These are phyloP conservation scores for Angomonas deanei DNA, from an alignment of 208 protist species.

Conservation along the genomic window DNA sequence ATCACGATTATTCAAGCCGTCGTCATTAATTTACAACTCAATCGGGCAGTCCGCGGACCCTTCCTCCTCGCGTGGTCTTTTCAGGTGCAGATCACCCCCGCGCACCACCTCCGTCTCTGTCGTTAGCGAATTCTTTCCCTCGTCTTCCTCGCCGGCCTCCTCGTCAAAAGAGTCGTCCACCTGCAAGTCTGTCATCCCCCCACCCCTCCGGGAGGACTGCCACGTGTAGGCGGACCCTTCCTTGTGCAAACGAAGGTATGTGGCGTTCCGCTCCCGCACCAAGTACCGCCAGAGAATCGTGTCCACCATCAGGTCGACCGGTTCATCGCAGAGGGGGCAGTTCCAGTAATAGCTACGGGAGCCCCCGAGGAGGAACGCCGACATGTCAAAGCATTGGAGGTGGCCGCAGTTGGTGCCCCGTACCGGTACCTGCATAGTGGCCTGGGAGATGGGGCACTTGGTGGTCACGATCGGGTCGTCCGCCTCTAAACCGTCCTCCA, in stretches of 20 bases:
- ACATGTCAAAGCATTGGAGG: constrained; percentile 77
- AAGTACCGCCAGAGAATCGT: constrained; percentile 64
- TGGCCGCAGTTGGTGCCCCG: constrained; percentile 59
- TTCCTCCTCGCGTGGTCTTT: neutral
- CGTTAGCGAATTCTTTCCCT: too few species aligned
- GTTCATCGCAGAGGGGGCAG: constrained; percentile 71
- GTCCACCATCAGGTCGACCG: constrained; percentile 63
- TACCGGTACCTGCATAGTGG: constrained; percentile 57
- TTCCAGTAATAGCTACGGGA: constrained; percentile 80
- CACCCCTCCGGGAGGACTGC: constrained; percentile 21
- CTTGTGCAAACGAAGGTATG: constrained; percentile 23
- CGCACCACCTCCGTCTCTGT: neutral
- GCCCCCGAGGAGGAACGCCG: constrained; percentile 53
- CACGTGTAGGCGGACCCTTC: constrained; percentile 17
- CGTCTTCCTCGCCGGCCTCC: neutral
- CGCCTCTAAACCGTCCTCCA: constrained; percentile 51
- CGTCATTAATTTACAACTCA: constrained; percentile 68
- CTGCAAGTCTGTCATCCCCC: constrained; percentile 18
- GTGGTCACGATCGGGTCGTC: constrained; percentile 68
- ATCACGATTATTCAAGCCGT: too few species aligned
- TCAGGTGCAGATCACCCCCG: neutral
- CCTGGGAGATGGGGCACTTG: constrained; percentile 76
- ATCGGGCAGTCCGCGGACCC: constrained; percentile 63
- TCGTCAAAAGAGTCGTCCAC: constrained; percentile 14
- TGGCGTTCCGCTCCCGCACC: constrained; percentile 9